phyloP scores from a whole-genome alignment of 805 yeast species.

The Yamadazyma endophytica region DNA sequence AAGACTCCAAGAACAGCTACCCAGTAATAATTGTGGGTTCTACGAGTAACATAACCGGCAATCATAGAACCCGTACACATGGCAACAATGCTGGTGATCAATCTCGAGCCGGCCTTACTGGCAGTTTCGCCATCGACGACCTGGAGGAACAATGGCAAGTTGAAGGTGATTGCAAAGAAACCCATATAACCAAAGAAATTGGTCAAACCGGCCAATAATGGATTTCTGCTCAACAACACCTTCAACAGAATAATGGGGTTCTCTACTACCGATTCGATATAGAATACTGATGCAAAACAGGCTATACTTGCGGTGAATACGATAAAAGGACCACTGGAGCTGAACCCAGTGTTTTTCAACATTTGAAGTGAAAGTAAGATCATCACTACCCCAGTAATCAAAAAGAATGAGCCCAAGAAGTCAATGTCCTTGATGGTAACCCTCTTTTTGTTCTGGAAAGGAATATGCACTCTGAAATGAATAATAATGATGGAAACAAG shows the following conservation, averaged over 20 bases:
- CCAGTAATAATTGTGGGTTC: conserved; percentile 1
- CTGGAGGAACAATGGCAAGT: conserved; percentile 3
- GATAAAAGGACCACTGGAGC: background rate
- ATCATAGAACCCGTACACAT: conserved; percentile 1
- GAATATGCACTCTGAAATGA: conserved; percentile 36
- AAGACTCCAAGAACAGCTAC: conserved; percentile 2
- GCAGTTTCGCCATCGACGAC: conserved; percentile 2
- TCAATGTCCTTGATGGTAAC: conserved; percentile 56
- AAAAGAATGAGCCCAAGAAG: conserved; percentile 53
- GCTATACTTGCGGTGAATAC: background rate
- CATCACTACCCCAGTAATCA: conserved; percentile 52
- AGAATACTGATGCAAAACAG: conserved; percentile 1
- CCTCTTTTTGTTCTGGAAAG: conserved; percentile 47
- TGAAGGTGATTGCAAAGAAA: conserved; percentile 2
- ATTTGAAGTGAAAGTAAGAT: conserved; percentile 46
- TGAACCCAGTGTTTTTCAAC: background rate
- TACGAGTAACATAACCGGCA: conserved; percentile 2
- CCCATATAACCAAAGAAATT: conserved; percentile 5
- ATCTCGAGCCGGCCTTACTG: conserved; percentile 2
- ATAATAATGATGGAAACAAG: conserved; percentile 35
- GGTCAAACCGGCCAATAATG: conserved; percentile 3
- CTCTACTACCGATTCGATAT: conserved; percentile 1
- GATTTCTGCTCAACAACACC: conserved; percentile 3
- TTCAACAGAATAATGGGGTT: conserved; percentile 4
- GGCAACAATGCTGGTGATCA: conserved; percentile 2